These are phyloP conservation scores for Myriangium duriaei DNA, from an alignment of 2,329 filamentous ascomycete genomes.

Conservation along the genomic window DNA sequence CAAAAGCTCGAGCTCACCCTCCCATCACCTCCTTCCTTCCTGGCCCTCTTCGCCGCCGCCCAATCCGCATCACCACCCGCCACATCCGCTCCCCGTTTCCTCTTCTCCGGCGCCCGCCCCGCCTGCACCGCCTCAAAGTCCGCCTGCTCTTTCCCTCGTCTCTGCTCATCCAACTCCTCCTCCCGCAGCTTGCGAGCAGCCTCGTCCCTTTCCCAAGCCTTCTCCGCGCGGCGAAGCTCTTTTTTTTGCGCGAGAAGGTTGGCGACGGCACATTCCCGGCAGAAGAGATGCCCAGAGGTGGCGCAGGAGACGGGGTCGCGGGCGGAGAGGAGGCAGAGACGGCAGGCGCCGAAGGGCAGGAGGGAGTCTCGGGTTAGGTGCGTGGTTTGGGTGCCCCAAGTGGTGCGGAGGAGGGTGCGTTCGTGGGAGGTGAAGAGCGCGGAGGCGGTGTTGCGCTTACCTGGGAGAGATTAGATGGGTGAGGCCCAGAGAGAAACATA, in stretches of 20 bases:
- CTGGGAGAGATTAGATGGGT: constrained; percentile 13
- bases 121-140: constrained; percentile 82
- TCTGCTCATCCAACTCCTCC: constrained; percentile 54
- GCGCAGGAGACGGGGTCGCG: constrained; percentile 72
- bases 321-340: constrained; percentile 71
- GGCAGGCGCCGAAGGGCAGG: constrained; percentile 78
- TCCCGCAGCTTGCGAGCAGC: constrained; percentile 51
- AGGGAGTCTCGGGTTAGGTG: constrained; percentile 83
- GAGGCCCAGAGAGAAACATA: too few relatives aligned
- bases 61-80: constrained; percentile 29
- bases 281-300: constrained; percentile 75
- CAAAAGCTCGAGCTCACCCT: constrained; percentile 55
- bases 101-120: constrained; percentile 32
- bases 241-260: constrained; percentile 87
- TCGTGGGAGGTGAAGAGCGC: constrained; percentile 92
- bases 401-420: constrained; percentile 64
- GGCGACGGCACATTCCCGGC: constrained; percentile 79
- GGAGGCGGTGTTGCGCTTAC: constrained; percentile 79
- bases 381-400: constrained; percentile 73
- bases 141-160: constrained; percentile 53
- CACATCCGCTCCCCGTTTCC: constrained; percentile 24
- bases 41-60: constrained; percentile 28
- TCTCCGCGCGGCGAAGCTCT: constrained; percentile 74
- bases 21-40: constrained; percentile 18
- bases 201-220: constrained; percentile 45